Evolutionary conservation across 768 basidiomycete species (phyloP).

Genomic region (Boletus speciosus): DNA sequence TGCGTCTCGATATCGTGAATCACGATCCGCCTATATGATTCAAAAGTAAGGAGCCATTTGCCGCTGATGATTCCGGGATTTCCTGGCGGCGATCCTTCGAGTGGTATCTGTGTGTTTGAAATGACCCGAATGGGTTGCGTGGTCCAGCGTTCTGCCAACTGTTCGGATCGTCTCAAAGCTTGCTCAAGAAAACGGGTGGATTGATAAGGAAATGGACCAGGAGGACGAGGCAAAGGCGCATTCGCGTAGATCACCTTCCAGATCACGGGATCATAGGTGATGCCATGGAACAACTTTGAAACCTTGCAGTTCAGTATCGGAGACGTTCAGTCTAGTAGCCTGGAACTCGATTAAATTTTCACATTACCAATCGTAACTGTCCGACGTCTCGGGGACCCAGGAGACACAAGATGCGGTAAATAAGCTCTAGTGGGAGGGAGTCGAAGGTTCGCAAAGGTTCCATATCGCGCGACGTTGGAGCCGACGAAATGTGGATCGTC

Average conservation of each 20-base stretch:
- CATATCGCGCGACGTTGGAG: background rate
- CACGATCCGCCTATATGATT: background rate
- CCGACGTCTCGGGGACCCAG: background rate
- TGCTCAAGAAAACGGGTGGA: slow-evolving; percentile 5
- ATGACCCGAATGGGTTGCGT: slow-evolving; percentile 1
- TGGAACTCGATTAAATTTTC: background rate
- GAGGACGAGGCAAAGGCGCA: slow-evolving; percentile 1
- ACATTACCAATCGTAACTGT: background rate
- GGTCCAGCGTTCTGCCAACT: slow-evolving; percentile 4
- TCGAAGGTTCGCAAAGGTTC: background rate
- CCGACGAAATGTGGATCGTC: background rate
- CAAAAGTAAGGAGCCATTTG: slow-evolving; percentile 4
- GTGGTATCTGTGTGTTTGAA: background rate
- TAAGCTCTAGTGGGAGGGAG: background rate
- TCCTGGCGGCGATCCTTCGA: background rate
- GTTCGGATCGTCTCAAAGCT: slow-evolving; percentile 1
- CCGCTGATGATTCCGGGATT: slow-evolving; percentile 3
- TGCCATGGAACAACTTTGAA: slow-evolving; percentile 1
- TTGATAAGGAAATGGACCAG: slow-evolving; percentile 9
- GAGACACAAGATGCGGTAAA: background rate
- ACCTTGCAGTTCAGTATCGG: background rate
- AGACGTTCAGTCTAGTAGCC: background rate
- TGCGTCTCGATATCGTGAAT: background rate
- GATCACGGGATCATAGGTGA: background rate
- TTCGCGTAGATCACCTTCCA: slow-evolving; percentile 8